A percentile compares a stretch with the other conserved stretches of the same genome.
These are phyloP conservation scores for Butyriboletus loyo DNA, from an alignment of 768 basidiomycete genomes.

Conservation along the genomic window DNA sequence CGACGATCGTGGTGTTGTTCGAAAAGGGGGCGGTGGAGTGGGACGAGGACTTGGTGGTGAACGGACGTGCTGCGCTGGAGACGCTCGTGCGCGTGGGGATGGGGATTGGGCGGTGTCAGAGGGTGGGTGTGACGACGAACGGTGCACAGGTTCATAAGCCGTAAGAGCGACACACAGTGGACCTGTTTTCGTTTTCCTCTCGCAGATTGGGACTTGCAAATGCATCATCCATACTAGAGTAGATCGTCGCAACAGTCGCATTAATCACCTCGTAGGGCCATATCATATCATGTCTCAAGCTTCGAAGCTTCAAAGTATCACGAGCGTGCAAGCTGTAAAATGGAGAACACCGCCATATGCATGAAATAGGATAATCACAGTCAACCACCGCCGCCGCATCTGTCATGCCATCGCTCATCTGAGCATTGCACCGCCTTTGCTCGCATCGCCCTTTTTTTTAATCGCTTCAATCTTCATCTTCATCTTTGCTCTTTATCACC, in stretches of 20 bases:
- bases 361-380: conserved; percentile 3
- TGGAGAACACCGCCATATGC: too few relatives aligned
- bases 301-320: too few relatives aligned
- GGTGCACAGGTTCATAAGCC: conserved; percentile 5
- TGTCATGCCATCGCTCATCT: too few relatives aligned
- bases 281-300: too few relatives aligned
- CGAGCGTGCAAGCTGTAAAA: too few relatives aligned
- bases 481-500: neutral
- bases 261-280: too few relatives aligned
- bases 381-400: too few relatives aligned
- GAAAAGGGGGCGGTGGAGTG: conserved; percentile 83
- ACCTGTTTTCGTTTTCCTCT: neutral
- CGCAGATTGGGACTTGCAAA: too few relatives aligned
- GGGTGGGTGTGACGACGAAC: neutral
- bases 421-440: neutral
- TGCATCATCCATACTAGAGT: neutral
- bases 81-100: conserved; percentile 86
- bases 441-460: neutral
- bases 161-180: too few relatives aligned
- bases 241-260: neutral
- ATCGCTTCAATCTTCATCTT: neutral
- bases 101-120: conserved; percentile 61
- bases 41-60: conserved; percentile 88
- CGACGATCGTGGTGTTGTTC: conserved; percentile 88
- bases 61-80: conserved; percentile 83